Percentiles rank a stretch among this genome's conserved stretches.
Conservation (phyloP, 306 rosid genomes). For the Quercus glauca region DNA sequence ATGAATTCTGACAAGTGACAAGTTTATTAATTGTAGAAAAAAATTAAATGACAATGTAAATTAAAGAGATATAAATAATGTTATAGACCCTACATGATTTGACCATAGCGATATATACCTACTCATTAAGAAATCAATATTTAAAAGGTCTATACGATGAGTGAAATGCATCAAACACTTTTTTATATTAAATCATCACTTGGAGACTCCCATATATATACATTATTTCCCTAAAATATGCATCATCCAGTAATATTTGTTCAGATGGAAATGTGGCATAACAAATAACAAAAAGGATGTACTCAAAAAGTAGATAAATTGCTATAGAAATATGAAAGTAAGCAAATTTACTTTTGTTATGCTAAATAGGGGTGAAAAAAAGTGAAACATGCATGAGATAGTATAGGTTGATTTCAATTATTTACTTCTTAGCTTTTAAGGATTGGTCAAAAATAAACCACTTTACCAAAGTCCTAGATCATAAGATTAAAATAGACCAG, state of each 20-base stretch:
- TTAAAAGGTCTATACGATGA: too few relatives aligned
- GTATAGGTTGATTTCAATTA: not conserved
- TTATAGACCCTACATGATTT: too few relatives aligned
- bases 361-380: not conserved
- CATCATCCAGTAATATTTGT: not conserved
- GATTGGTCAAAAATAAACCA: not conserved
- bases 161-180: too few relatives aligned
- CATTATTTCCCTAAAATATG: too few relatives aligned
- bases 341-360: not conserved
- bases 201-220: too few relatives aligned
- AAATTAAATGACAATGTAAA: too few relatives aligned
- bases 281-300: not conserved
- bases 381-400: not conserved
- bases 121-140: too few relatives aligned
- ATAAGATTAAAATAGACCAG: slow-evolving; percentile 17
- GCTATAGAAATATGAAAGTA: not conserved
- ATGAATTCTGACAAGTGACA: too few relatives aligned
- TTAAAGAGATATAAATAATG: too few relatives aligned
- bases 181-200: too few relatives aligned
- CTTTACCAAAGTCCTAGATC: slow-evolving; percentile 3
- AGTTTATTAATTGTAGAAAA: too few relatives aligned
- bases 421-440: not conserved
- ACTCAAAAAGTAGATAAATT: not conserved
- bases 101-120: too few relatives aligned
- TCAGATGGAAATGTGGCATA: not conserved